Base-by-base conservation (phyloP, 2,329 filamentous ascomycete species). In the Leptographium lundbergii region DNA sequence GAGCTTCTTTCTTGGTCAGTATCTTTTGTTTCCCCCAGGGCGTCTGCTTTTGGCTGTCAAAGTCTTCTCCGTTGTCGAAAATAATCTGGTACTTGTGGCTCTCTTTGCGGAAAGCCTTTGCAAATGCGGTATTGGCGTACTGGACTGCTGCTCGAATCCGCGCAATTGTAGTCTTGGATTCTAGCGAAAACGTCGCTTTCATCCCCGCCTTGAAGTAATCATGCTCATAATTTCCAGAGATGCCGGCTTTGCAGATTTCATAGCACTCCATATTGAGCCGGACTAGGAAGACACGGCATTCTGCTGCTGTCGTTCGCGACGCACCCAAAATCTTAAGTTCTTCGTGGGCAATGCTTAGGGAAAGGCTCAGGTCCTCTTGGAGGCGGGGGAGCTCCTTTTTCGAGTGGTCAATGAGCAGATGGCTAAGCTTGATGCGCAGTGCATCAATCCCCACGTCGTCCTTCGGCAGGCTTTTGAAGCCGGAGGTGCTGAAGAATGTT, bases 401-500 rank as follows among this genome's bases (percentile, higher is more conserved):
- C 36, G 42, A 27, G 50, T 58, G 57, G 19, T 54, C 34, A 34
- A 58, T 11, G 17, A 58, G 57, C 7, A 58, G 24, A 32, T 17
- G 10, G 32, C 57, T 53, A 22, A 58, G 57, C 50, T 58, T 58
- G 32, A 19, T 34, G 14, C 50, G 50, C 22, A 58, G 65, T 5
- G 62, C 56, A 53, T 66, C 64, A 2, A 63, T 61, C 24, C 66
- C 65, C 7, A 54, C 52, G 19, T 54, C 27, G 2, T 24, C 29
- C n/a, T 54, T 54, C 9, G 27, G 29, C 27, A 54, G 52, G 7
- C 14, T 13, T 14, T 29, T 19, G 10, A 32, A 34, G 29, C 17
- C 36, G 32, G 52, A 36, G 9, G 29, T 36, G 19, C n/a, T n/a
- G 32, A 36, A 36, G 32, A 29, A 32, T 14, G n/a, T 24, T 22